phyloP scores from a whole-genome alignment of 768 basidiomycete genomes.

The Termitomyces sp. region DNA sequence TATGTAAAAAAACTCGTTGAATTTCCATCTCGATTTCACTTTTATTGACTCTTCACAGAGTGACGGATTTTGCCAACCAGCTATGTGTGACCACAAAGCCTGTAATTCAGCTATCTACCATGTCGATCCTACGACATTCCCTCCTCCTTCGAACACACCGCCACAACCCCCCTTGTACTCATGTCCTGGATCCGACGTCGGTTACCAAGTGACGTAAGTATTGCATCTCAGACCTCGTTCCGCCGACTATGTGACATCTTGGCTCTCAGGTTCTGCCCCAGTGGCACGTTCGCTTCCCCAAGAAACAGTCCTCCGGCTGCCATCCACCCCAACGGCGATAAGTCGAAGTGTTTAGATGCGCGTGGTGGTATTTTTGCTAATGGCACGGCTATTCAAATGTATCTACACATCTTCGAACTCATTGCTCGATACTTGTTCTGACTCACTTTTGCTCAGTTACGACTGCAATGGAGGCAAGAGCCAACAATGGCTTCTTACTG shows the following conservation, averaged over 20 bases:
- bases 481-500: slow-evolving; percentile 27
- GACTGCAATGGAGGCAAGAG: slow-evolving; percentile 29
- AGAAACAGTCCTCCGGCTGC: slow-evolving; percentile 1
- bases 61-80: slow-evolving; percentile 17
- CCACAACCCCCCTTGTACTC: slow-evolving; percentile 15
- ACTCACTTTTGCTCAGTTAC: slow-evolving; percentile 17
- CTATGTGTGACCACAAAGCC: slow-evolving; percentile 16
- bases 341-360: slow-evolving; percentile 24
- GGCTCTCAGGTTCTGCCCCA: slow-evolving; percentile 17
- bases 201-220: slow-evolving; percentile 21
- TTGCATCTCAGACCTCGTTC: neutral
- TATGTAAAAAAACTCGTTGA: slow-evolving; percentile 5
- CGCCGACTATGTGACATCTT: slow-evolving; percentile 1
- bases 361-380: slow-evolving; percentile 20
- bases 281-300: slow-evolving; percentile 14
- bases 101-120: slow-evolving; percentile 16
- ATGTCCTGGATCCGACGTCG: slow-evolving; percentile 16
- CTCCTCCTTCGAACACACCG: slow-evolving; percentile 12
- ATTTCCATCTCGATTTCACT: neutral
- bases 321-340: slow-evolving; percentile 23
- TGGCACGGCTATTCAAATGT: slow-evolving; percentile 25
- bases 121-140: slow-evolving; percentile 19
- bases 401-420: neutral
- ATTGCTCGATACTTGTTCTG: neutral
- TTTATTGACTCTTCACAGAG: neutral